Evolutionary conservation across 2,329 filamentous ascomycete genomes (phyloP).

Genomic region (Xylariaceae sp.): DNA sequence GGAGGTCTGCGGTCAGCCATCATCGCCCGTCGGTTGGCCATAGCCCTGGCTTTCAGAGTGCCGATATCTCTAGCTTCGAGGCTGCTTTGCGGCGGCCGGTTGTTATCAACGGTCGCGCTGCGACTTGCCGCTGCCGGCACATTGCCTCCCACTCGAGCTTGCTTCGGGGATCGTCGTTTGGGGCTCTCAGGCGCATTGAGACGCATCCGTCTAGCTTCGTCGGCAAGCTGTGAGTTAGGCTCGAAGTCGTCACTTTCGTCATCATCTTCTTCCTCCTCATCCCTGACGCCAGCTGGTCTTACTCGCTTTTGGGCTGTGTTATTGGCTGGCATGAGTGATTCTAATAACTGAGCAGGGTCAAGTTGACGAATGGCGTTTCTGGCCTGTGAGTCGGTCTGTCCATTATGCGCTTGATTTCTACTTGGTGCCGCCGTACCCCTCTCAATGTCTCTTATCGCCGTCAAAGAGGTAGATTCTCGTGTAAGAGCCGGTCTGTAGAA

Average conservation of each 20-base stretch:
- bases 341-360: slow-evolving; percentile 17
- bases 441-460: slow-evolving; percentile 21
- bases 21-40: slow-evolving; percentile 14
- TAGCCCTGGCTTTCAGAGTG: slow-evolving; percentile 19
- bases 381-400: slow-evolving; percentile 10
- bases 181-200: slow-evolving; percentile 1
- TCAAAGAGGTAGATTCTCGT: slow-evolving; percentile 16
- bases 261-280: slow-evolving; percentile 11
- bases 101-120: neutral
- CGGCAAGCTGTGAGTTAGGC: slow-evolving; percentile 21
- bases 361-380: slow-evolving; percentile 22
- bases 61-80: slow-evolving; percentile 16
- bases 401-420: slow-evolving; percentile 8
- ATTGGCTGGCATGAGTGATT: neutral
- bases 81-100: slow-evolving; percentile 5
- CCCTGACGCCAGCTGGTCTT: neutral
- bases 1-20: slow-evolving; percentile 11
- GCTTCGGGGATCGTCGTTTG: slow-evolving; percentile 11
- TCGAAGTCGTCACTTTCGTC: slow-evolving; percentile 20
- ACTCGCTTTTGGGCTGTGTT: slow-evolving; percentile 3
- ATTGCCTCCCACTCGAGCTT: slow-evolving; percentile 13
- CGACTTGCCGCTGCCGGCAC: neutral
- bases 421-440: too few species aligned
- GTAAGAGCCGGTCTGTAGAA: slow-evolving; percentile 24
- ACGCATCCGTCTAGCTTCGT: slow-evolving; percentile 15